These are phyloP conservation scores for Boletus coccyginus DNA, from an alignment of 768 basidiomycete species.

Conservation along the genomic window DNA sequence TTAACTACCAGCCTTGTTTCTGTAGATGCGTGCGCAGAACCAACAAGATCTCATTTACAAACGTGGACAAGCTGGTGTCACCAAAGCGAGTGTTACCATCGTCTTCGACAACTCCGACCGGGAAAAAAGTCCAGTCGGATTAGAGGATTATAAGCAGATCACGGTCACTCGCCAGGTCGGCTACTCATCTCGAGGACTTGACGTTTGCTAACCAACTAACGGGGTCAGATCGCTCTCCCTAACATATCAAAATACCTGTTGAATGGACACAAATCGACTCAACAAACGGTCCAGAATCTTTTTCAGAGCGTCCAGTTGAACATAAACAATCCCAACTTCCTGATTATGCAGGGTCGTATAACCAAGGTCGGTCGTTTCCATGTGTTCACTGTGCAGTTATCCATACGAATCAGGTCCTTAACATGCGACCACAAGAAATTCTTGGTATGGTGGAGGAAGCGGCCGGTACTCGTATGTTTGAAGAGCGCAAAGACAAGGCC, in stretches of 20 bases:
- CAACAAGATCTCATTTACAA: slow-evolving; percentile 99
- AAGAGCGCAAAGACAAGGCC: slow-evolving; percentile 96
- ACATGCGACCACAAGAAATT: slow-evolving; percentile 98
- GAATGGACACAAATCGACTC: slow-evolving; percentile 91
- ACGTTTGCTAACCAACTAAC: neutral
- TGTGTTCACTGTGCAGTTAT: neutral
- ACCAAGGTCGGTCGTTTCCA: slow-evolving; percentile 66
- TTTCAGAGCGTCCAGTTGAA: slow-evolving; percentile 98
- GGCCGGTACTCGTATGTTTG: slow-evolving; percentile 98
- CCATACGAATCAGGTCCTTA: slow-evolving; percentile 56
- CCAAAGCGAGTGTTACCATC: slow-evolving; percentile 96
- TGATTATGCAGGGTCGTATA: slow-evolving; percentile 99
- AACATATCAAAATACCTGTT: slow-evolving; percentile 93
- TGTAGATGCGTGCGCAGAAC: slow-evolving; percentile 89
- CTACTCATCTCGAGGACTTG: neutral
- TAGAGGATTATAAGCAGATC: slow-evolving; percentile 79
- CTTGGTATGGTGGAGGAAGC: slow-evolving; percentile 99
- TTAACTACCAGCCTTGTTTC: neutral
- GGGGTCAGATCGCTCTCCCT: slow-evolving; percentile 81
- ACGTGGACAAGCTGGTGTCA: slow-evolving; percentile 94
- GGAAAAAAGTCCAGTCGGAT: slow-evolving; percentile 77
- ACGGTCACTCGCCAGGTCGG: slow-evolving; percentile 94
- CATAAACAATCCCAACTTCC: slow-evolving; percentile 99
- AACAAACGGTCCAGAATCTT: slow-evolving; percentile 80
- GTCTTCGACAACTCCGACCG: slow-evolving; percentile 98